Conservation (phyloP, 345 rosid genomes). For the Ailanthus altissimus region DNA sequence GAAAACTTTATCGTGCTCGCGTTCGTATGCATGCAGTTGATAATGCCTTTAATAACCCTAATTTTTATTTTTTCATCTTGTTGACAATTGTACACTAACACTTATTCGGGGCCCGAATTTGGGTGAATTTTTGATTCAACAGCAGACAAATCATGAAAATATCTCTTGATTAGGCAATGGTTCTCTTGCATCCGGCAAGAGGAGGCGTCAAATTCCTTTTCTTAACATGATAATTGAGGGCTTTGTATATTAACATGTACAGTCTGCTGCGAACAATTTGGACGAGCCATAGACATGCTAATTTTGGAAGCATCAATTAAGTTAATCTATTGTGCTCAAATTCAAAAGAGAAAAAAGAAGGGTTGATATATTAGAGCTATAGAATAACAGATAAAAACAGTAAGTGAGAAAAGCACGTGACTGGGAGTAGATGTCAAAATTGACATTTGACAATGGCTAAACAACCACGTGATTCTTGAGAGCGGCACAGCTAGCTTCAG, state of each 20-base stretch:
- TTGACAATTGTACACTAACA: too few species aligned
- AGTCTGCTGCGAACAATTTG: too few species aligned
- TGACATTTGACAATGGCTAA: neutral
- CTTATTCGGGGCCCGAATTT: neutral
- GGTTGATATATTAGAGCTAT: too few species aligned
- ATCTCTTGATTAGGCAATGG: neutral
- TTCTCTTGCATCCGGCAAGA: neutral
- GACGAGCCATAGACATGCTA: too few species aligned
- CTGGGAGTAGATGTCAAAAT: neutral
- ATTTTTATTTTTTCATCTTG: neutral
- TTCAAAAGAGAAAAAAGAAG: too few species aligned
- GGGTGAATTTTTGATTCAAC: constrained; percentile 8
- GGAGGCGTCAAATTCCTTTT: neutral
- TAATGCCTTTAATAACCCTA: neutral
- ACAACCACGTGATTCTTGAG: neutral
- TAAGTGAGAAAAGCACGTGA: neutral
- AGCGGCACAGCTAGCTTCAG: neutral
- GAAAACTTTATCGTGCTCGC: neutral
- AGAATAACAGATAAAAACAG: too few species aligned
- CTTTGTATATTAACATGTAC: too few species aligned
- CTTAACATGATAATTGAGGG: too few species aligned
- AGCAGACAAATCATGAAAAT: neutral
- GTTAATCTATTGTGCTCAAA: too few species aligned
- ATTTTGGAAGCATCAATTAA: neutral
- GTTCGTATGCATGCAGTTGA: neutral